Percentiles rank a stretch among this genome's conserved stretches.
Evolutionary conservation across 352 stramenopile species (phyloP).

Genomic region (Phytophthora foliorum): DNA sequence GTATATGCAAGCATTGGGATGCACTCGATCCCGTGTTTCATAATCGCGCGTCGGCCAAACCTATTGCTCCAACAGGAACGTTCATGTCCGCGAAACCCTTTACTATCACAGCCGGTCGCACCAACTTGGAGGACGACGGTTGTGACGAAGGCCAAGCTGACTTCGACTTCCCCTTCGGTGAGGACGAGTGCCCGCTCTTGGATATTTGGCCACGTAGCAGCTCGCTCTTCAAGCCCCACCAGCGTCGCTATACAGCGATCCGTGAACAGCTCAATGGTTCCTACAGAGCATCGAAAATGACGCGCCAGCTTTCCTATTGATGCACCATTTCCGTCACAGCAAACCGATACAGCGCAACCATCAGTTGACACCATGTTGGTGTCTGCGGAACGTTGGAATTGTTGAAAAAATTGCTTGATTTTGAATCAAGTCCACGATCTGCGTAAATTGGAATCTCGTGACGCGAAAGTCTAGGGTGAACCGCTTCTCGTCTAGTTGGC

Average conservation of each 20-base stretch:
- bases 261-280: slow-evolving; percentile 9
- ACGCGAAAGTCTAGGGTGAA: slow-evolving; percentile 15
- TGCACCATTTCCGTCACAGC: slow-evolving; percentile 11
- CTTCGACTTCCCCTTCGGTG: not conserved
- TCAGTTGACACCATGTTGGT: slow-evolving; percentile 9
- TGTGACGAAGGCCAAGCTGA: not conserved
- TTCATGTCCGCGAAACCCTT: not conserved
- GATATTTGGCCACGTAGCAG: slow-evolving; percentile 3
- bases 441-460: slow-evolving; percentile 5
- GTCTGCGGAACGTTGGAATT: slow-evolving; percentile 10
- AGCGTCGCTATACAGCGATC: slow-evolving; percentile 10
- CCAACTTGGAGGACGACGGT: not conserved
- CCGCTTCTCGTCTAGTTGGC: slow-evolving; percentile 5
- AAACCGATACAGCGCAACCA: slow-evolving; percentile 13
- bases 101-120: not conserved
- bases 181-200: not conserved
- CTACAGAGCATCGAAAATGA: slow-evolving; percentile 14
- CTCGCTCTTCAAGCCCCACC: not conserved
- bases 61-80: slow-evolving; percentile 11
- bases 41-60: slow-evolving; percentile 7
- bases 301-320: slow-evolving; percentile 7
- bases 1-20: slow-evolving; percentile 22
- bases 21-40: slow-evolving; percentile 14
- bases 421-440: slow-evolving; percentile 11
- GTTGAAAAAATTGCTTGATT: slow-evolving; percentile 8